A percentile compares a stretch with the other conserved stretches of the same genome.
phyloP scores from a whole-genome alignment of 495 filamentous ascomycete species.

The Aspergillus egyptiacus region DNA sequence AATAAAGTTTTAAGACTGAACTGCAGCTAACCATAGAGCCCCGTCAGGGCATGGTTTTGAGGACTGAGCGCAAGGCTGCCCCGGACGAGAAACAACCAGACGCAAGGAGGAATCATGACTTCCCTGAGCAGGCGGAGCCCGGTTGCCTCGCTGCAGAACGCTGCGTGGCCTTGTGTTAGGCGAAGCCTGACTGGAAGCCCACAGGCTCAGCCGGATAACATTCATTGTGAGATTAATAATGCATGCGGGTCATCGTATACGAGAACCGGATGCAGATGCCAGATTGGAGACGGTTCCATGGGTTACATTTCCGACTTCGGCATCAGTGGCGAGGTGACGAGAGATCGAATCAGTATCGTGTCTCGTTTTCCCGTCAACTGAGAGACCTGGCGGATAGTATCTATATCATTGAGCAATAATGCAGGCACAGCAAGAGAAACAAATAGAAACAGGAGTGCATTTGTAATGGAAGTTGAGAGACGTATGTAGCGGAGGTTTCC shows the following conservation, averaged over 20 bases:
- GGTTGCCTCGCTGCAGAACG: too few species aligned
- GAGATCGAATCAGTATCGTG: too few species aligned
- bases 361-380: too few species aligned
- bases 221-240: neutral
- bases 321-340: conserved; percentile 1
- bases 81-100: conserved; percentile 2
- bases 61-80: conserved; percentile 8
- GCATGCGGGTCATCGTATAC: neutral
- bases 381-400: too few species aligned
- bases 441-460: too few species aligned
- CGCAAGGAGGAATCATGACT: conserved; percentile 4
- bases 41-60: neutral
- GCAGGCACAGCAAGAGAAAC: too few species aligned
- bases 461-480: neutral
- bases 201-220: too few species aligned
- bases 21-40: conserved; percentile 5
- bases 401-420: too few species aligned
- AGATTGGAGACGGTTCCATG: neutral
- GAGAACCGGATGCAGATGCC: neutral
- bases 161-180: too few species aligned
- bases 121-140: too few species aligned
- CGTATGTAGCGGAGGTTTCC: neutral
- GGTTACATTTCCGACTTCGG: neutral
- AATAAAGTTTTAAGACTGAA: conserved; percentile 2
- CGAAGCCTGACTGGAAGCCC: too few species aligned